Conservation (phyloP, 805 yeast genomes). For the Saccharomycopsis sp. region DNA sequence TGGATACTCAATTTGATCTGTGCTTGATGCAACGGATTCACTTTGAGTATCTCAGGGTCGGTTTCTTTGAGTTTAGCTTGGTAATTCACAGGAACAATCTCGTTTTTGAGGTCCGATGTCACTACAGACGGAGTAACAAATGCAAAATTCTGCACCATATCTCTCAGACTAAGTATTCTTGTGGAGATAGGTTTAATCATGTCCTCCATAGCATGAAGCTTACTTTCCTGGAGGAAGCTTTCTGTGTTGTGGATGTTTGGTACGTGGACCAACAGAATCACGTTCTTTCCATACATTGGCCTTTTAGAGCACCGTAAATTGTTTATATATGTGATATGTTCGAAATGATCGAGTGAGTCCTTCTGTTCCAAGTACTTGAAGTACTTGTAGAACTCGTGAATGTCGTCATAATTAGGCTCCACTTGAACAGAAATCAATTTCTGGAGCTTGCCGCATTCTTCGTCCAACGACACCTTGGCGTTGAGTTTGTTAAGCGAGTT, state of each 20-base stretch:
- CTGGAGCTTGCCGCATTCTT: constrained; percentile 39
- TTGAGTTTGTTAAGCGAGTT: constrained; percentile 38
- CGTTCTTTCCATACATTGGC: constrained; percentile 65
- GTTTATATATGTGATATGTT: constrained; percentile 59
- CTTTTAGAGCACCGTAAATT: constrained; percentile 51
- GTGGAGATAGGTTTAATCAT: constrained; percentile 38
- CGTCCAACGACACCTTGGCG: constrained; percentile 40
- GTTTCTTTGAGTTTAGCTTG: constrained; percentile 28
- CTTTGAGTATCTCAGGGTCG: constrained; percentile 23
- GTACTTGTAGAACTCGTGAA: constrained; percentile 54
- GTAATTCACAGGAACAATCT: constrained; percentile 37
- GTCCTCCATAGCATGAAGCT: constrained; percentile 24
- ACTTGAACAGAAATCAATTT: constrained; percentile 29
- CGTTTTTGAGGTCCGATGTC: constrained; percentile 59
- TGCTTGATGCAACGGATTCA: constrained; percentile 64
- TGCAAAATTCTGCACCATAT: constrained; percentile 64
- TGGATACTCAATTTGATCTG: constrained; percentile 88
- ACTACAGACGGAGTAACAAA: constrained; percentile 87
- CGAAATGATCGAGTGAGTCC: constrained; percentile 44
- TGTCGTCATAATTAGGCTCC: constrained; percentile 32
- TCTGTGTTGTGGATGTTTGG: constrained; percentile 26
- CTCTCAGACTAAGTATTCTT: constrained; percentile 36
- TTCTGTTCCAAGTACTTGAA: constrained; percentile 46
- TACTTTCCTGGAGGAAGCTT: constrained; percentile 10
- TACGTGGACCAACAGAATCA: constrained; percentile 38